Base-by-base conservation (phyloP, 805 yeast genomes). In the Cephaloascus albidus region DNA sequence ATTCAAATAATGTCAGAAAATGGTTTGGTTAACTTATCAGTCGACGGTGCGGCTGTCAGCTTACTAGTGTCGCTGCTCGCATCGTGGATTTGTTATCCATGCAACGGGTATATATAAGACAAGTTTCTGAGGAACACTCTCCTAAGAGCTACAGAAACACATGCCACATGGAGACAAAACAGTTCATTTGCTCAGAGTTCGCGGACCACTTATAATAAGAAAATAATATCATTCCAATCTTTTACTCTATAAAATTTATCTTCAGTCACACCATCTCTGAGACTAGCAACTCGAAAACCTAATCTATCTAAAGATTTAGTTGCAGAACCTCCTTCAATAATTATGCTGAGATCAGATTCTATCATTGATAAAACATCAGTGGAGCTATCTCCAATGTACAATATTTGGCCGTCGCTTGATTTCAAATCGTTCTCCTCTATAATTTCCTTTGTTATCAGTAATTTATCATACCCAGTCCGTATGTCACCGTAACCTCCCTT, bases 341-440 rank as follows among this genome's bases (percentile, higher is more conserved):
- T 60, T 3, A 77, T 53, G 0, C 80, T 82, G 15, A 52, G 45
- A 42, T 68, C 68, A 2, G 74, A 70, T 30, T 60, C 62, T 10
- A 73, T 41, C 53, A 79, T 55, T 1, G 78, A 64, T 28, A 76
- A 50, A 3, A 76, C 55, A 57, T 80, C 87, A 0, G 84, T 78
- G 0, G 71, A 49, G 40, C 84, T 76, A 47, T 80, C 87, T 1
- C 87, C 87, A 14, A 78, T 58, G 48, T 78, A 80, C 18, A 66
- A 53, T 1, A 66, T 37, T 1, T 47, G 45, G 16, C 47, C 53
- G 15, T 45, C 30, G 12, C 40, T 18, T 33, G 40, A 5, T 3
- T 39, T 36, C 8, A 58, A 37, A 4, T 35, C 20, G 4, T 46
- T 33, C 1, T 59, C 43, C 17, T 43, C 26, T 20, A 36, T 36